Conservation (phyloP, 352 stramenopile genomes). For the Thalassiosira hispida region DNA sequence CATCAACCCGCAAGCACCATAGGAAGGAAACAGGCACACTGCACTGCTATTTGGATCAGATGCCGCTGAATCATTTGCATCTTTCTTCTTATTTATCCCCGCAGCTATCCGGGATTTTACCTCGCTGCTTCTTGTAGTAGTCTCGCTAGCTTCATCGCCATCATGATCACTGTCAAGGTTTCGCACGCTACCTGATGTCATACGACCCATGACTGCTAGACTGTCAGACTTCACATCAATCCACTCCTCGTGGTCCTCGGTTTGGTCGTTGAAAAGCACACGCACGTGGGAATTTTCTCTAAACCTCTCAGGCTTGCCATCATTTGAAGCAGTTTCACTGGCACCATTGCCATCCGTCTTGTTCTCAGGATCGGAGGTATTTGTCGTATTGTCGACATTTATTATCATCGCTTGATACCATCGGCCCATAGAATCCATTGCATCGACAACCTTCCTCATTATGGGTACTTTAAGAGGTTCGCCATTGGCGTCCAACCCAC, state of each 20-base stretch:
- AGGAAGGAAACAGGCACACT: conserved; percentile 79
- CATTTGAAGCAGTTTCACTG: conserved; percentile 3
- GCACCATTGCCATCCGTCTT: background rate
- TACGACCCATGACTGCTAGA: conserved; percentile 74
- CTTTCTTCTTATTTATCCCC: conserved; percentile 66
- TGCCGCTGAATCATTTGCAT: conserved; percentile 48
- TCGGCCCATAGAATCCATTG: conserved; percentile 78
- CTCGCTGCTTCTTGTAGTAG: conserved; percentile 26
- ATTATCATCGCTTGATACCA: conserved; percentile 83
- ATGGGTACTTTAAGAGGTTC: conserved; percentile 55
- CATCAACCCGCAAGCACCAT: conserved; percentile 81
- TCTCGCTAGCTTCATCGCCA: conserved; percentile 29
- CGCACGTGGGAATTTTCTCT: conserved; percentile 68
- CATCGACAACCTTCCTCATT: conserved; percentile 70
- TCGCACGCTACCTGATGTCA: conserved; percentile 60
- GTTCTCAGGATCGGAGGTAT: conserved; percentile 45
- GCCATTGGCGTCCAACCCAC: conserved; percentile 65
- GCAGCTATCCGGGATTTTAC: conserved; percentile 36
- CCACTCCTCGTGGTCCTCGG: conserved; percentile 76
- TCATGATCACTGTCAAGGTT: conserved; percentile 44
- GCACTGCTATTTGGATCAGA: conserved; percentile 52
- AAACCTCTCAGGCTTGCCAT: conserved; percentile 14
- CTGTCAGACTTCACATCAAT: conserved; percentile 83
- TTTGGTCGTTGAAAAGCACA: conserved; percentile 75
- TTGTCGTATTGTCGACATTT: conserved; percentile 62